phyloP scores from a whole-genome alignment of 2,329 filamentous ascomycete species.

The Anisogramma anomala region DNA sequence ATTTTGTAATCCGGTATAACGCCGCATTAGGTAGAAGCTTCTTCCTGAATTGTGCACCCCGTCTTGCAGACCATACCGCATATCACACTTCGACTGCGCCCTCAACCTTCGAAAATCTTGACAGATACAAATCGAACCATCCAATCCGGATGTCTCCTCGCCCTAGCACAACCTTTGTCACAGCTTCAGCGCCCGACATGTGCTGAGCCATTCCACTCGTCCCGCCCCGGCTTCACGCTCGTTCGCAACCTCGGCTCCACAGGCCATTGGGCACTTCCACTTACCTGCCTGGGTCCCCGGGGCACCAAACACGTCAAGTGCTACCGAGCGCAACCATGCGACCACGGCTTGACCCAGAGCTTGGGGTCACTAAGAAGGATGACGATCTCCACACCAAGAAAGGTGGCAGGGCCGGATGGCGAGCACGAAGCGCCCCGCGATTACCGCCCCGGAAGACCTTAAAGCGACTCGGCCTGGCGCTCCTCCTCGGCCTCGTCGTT shows the following conservation, averaged over 20 bases:
- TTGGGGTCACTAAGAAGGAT: slow-evolving; percentile 49
- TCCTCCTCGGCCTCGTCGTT: slow-evolving; percentile 37
- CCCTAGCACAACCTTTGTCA: background rate
- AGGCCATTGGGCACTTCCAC: background rate
- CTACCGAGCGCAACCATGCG: slow-evolving; percentile 26
- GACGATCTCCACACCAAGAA: slow-evolving; percentile 36
- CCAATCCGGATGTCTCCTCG: background rate
- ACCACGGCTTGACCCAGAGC: slow-evolving; percentile 38
- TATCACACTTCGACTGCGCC: background rate
- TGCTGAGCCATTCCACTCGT: background rate
- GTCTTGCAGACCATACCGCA: too few relatives aligned
- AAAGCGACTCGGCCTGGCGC: slow-evolving; percentile 38
- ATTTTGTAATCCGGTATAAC: too few relatives aligned
- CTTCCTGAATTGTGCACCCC: too few relatives aligned
- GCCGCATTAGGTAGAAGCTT: too few relatives aligned
- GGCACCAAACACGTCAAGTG: background rate
- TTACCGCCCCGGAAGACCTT: slow-evolving; percentile 39
- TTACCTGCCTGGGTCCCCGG: background rate
- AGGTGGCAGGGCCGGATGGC: slow-evolving; percentile 19
- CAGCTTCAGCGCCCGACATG: background rate
- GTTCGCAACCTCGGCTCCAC: background rate
- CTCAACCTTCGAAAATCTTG: background rate
- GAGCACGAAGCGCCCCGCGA: slow-evolving; percentile 19
- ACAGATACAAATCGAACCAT: background rate
- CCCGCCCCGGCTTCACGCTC: background rate